phyloP scores from a whole-genome alignment of 2,329 filamentous ascomycete genomes.

The Leptographium radiaticola region DNA sequence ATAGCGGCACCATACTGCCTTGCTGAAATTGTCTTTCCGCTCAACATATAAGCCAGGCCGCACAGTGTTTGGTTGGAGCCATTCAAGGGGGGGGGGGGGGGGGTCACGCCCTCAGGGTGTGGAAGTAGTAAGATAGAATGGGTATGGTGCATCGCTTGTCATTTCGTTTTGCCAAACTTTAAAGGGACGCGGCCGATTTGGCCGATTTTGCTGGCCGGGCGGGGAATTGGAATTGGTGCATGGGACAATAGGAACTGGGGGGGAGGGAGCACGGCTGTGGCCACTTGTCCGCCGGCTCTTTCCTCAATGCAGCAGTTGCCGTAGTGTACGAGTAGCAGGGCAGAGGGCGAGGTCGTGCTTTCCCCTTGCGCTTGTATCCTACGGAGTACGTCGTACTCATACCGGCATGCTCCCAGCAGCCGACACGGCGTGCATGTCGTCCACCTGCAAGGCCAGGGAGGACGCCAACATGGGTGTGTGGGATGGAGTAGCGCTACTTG shows the following conservation, averaged over 20 bases:
- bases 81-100: not conserved
- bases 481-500: not conserved
- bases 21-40: slow-evolving; percentile 6
- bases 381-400: too few species aligned
- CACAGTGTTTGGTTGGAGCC: slow-evolving; percentile 18
- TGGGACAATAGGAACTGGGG: too few species aligned
- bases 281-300: too few species aligned
- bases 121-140: not conserved
- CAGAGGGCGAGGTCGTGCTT: too few species aligned
- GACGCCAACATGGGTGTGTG: not conserved
- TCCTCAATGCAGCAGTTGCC: too few species aligned
- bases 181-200: too few species aligned
- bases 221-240: too few species aligned
- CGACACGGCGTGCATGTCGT: too few species aligned
- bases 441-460: not conserved
- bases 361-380: not conserved
- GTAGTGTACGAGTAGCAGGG: too few species aligned
- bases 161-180: not conserved
- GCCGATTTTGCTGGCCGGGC: too few species aligned
- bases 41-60: slow-evolving; percentile 9
- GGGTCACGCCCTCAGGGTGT: not conserved
- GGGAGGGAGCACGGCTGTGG: too few species aligned
- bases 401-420: too few species aligned
- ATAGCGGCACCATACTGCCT: slow-evolving; percentile 21
- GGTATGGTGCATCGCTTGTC: not conserved